Conservation (phyloP, 805 yeast genomes). For the Saturnispora silvae region DNA sequence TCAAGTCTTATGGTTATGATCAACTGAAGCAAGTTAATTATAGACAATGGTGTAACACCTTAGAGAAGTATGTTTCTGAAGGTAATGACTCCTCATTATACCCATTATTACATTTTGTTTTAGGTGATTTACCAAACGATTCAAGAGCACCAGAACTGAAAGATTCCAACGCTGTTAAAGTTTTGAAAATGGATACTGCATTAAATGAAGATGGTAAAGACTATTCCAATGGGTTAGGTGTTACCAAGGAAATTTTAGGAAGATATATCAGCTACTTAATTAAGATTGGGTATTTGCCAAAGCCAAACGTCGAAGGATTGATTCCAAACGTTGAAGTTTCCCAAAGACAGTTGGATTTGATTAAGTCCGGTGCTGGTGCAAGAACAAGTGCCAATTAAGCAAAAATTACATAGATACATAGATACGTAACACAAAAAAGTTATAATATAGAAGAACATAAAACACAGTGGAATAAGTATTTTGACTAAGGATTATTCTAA, state of each 20-base stretch:
- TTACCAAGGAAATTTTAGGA: slow-evolving; percentile 56
- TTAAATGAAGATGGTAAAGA: slow-evolving; percentile 48
- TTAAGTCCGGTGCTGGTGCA: slow-evolving; percentile 66
- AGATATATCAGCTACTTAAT: slow-evolving; percentile 71
- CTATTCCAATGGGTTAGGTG: slow-evolving; percentile 61
- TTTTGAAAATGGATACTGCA: slow-evolving; percentile 48
- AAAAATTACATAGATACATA: neutral
- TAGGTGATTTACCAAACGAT: slow-evolving; percentile 82
- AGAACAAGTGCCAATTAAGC: slow-evolving; percentile 48
- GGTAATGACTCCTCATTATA: slow-evolving; percentile 77
- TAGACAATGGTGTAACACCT: slow-evolving; percentile 62
- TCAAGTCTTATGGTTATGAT: slow-evolving; percentile 63
- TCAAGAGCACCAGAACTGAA: slow-evolving; percentile 95
- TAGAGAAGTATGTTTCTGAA: slow-evolving; percentile 71
- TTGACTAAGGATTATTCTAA: neutral
- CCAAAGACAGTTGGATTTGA: slow-evolving; percentile 45
- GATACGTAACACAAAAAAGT: neutral
- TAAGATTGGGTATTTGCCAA: slow-evolving; percentile 68
- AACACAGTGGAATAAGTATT: neutral
- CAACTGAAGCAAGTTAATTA: slow-evolving; percentile 56
- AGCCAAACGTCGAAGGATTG: slow-evolving; percentile 38
- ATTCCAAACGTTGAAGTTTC: slow-evolving; percentile 52
- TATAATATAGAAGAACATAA: too few species aligned
- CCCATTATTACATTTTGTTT: slow-evolving; percentile 88
- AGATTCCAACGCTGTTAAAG: slow-evolving; percentile 68